phyloP scores from a whole-genome alignment of 2,329 filamentous ascomycete genomes.

The Claviceps paspali region DNA sequence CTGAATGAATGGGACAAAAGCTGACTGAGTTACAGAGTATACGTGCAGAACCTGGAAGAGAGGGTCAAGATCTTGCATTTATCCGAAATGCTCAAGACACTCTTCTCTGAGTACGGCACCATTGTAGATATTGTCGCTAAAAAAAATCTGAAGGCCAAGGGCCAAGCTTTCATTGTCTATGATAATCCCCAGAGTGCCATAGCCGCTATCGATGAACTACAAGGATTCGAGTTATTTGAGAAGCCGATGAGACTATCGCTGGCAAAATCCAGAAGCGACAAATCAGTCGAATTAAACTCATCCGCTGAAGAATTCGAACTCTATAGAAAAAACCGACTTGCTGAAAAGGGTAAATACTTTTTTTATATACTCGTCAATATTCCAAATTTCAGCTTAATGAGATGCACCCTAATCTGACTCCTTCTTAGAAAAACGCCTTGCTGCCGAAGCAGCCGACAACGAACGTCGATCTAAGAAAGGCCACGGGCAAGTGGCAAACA shows the following conservation, averaged over 20 bases:
- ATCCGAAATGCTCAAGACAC: constrained; percentile 53
- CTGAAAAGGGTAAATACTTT: constrained; percentile 64
- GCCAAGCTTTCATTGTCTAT: constrained; percentile 91
- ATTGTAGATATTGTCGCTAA: constrained; percentile 78
- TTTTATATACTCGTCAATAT: neutral
- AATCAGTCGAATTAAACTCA: constrained; percentile 62
- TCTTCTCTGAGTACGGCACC: constrained; percentile 81
- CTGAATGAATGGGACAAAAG: constrained; percentile 16
- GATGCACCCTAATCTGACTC: neutral
- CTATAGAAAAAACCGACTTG: constrained; percentile 70
- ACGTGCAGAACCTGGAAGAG: constrained; percentile 80
- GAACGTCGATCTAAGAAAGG: constrained; percentile 60
- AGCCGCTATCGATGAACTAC: constrained; percentile 71
- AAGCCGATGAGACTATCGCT: constrained; percentile 78
- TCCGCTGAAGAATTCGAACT: constrained; percentile 67
- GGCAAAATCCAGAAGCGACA: constrained; percentile 74
- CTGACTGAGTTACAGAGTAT: constrained; percentile 37
- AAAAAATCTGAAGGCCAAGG: constrained; percentile 80
- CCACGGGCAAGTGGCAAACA: constrained; percentile 29
- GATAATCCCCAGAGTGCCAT: constrained; percentile 65
- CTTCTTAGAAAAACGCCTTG: constrained; percentile 59
- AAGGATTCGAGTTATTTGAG: constrained; percentile 85
- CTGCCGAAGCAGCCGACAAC: constrained; percentile 62
- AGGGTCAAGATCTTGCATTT: constrained; percentile 69
- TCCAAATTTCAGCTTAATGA: neutral